Percentiles rank a stretch among this genome's conserved stretches.
Conservation (phyloP, 2,329 filamentous ascomycete species). For the Diaporthe helianthi region DNA sequence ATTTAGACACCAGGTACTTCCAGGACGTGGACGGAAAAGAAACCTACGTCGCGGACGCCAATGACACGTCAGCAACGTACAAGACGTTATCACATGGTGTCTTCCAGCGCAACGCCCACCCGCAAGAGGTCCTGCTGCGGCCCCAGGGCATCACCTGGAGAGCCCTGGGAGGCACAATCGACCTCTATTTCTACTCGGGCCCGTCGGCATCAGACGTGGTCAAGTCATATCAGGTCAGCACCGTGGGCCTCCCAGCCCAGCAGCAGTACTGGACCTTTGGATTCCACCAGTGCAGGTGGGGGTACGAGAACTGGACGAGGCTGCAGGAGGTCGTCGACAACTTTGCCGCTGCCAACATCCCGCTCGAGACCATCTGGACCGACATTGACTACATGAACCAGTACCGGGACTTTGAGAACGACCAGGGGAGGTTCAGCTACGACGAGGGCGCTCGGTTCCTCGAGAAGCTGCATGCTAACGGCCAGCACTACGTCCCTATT, state of each 20-base stretch:
- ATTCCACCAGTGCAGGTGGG: conserved; percentile 85
- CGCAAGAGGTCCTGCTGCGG: conserved; percentile 73
- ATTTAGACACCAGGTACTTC: conserved; percentile 81
- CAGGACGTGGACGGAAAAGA: conserved; percentile 58
- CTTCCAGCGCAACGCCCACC: conserved; percentile 78
- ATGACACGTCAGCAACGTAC: conserved; percentile 61
- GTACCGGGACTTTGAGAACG: conserved; percentile 68
- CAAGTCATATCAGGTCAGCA: conserved; percentile 71
- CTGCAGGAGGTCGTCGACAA: conserved; percentile 71
- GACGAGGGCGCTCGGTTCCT: conserved; percentile 66
- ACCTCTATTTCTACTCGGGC: conserved; percentile 81
- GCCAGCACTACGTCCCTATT: conserved; percentile 77
- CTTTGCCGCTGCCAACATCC: conserved; percentile 69
- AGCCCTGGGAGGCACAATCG: conserved; percentile 76
- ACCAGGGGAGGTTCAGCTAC: conserved; percentile 63
- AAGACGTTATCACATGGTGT: conserved; percentile 77
- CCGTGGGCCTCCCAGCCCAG: conserved; percentile 76
- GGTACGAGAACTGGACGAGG: conserved; percentile 76
- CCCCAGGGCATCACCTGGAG: conserved; percentile 74
- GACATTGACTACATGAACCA: conserved; percentile 76
- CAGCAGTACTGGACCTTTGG: conserved; percentile 85
- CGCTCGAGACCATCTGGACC: conserved; percentile 77
- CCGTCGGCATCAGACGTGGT: conserved; percentile 73
- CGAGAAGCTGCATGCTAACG: conserved; percentile 64
- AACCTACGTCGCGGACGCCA: conserved; percentile 61